Evolutionary conservation across 31 red algal species (phyloP), one percentile per base, ranked within the genome.

Genomic region (Odonthalia washingtoniensis): DNA sequence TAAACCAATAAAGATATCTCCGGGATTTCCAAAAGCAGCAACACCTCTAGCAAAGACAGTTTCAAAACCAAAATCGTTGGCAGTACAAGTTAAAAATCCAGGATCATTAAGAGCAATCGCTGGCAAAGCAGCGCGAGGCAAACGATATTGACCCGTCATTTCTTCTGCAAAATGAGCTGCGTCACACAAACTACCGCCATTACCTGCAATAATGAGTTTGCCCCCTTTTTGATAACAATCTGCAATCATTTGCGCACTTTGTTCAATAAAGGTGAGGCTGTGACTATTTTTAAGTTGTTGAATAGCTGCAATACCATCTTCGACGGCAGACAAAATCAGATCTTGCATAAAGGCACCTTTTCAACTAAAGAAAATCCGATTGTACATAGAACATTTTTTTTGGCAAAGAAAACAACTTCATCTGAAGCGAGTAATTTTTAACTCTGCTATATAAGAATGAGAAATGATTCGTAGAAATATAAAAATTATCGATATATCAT

Each of bases 101-200:
- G 83, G 73, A 77, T 86, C 39, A 65, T 32, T 43, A 34, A 86
- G 43, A 37, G 83, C 83, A 26, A 38, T 41, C 40, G 83, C 28
- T 37, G 72, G 42, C 33, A 75, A 53, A 27, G 83, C 38, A 26
- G 34, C 21, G n/a, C 83, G 37, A 49, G 75, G 70, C n/a, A 27
- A 34, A 31, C 76, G 30, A 53, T 43, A 86, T 31, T 70, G 68
- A 57, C 72, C 83, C 24, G 36, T 27, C 28, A 86, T 36, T 77
- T 86, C 83, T 49, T 37, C 72, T 31, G 83, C 83, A n/a, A 86
- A 40, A 46, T 86, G 83, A 38, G 75, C 70, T 69, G 73, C 28
- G 57, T 86, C 83, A 26, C 70, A 69, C 28, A 70, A 69, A 40
- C 83, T 86, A 57, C 83, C 83, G 40, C 83, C 83, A 45, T 86